Conservation (phyloP, 2,329 filamentous ascomycete species). For the Pestalotiopsis sp. region DNA sequence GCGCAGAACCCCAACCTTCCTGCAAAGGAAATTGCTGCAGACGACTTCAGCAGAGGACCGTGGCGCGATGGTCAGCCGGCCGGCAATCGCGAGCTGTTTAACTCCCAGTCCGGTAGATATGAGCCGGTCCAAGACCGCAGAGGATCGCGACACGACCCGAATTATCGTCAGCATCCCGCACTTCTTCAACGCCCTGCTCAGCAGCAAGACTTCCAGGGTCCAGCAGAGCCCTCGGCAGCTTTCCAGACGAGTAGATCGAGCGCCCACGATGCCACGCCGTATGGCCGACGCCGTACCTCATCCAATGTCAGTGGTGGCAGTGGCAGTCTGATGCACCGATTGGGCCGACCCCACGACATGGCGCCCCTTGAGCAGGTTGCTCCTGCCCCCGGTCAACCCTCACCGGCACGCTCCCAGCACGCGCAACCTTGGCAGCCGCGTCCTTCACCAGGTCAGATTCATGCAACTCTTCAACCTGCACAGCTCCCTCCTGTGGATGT, state of each 20-base stretch:
- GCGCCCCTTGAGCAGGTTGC: conserved; percentile 41
- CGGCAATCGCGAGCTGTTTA: conserved; percentile 78
- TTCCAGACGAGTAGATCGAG: conserved; percentile 79
- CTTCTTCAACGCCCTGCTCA: conserved; percentile 74
- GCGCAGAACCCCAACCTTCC: conserved; percentile 56
- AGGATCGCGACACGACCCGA: conserved; percentile 69
- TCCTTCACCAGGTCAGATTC: conserved; percentile 44
- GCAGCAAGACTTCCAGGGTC: conserved; percentile 61
- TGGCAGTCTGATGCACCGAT: conserved; percentile 65
- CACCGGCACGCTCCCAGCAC: conserved; percentile 36
- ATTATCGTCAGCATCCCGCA: conserved; percentile 61
- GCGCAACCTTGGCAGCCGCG: conserved; percentile 41
- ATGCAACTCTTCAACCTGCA: conserved; percentile 42
- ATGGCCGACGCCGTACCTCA: conserved; percentile 78
- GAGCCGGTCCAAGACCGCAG: conserved; percentile 84
- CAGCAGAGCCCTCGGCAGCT: conserved; percentile 81
- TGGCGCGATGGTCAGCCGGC: conserved; percentile 72
- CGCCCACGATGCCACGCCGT: conserved; percentile 62
- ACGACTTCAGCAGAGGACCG: conserved; percentile 84
- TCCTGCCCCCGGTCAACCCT: conserved; percentile 42
- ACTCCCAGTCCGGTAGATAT: conserved; percentile 92
- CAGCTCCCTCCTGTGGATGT: conserved; percentile 28
- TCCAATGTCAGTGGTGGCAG: conserved; percentile 91
- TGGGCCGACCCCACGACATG: conserved; percentile 46
- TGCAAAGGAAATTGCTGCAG: conserved; percentile 85